phyloP scores from a whole-genome alignment of 164 flowering plant species.

The Tetrastigma voinierianum region DNA sequence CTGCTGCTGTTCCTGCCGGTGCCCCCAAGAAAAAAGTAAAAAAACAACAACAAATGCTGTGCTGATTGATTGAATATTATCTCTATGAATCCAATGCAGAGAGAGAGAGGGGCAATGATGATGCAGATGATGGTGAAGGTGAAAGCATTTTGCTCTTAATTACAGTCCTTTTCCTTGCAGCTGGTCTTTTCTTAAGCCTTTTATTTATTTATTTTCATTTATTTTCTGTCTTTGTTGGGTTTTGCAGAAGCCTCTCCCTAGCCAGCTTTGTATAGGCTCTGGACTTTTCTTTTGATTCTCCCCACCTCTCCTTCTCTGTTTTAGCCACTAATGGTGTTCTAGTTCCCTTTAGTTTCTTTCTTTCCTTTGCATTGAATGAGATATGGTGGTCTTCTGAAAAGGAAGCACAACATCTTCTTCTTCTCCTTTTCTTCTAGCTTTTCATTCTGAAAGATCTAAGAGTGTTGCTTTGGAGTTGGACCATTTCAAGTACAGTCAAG shows the following conservation, averaged over 20 bases:
- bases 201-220: too few species aligned
- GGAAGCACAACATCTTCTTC: conserved; percentile 15
- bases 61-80: not conserved
- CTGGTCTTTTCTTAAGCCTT: too few species aligned
- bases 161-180: conserved; percentile 23
- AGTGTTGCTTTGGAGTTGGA: conserved; percentile 38
- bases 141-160: conserved; percentile 10
- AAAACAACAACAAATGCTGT: not conserved
- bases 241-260: too few species aligned
- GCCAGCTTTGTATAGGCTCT: too few species aligned
- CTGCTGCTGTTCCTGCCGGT: not conserved
- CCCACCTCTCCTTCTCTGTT: conserved; percentile 1
- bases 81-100: conserved; percentile 34
- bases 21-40: too few species aligned
- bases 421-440: conserved; percentile 13
- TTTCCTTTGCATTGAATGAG: conserved; percentile 44
- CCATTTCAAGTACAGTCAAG: conserved; percentile 48
- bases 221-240: conserved; percentile 5
- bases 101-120: conserved; percentile 28
- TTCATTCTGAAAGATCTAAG: conserved; percentile 9
- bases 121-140: conserved; percentile 23
- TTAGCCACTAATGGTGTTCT: conserved; percentile 32
- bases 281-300: too few species aligned
- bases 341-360: conserved; percentile 12
- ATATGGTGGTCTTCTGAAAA: conserved; percentile 19